Conservation (phyloP, 192 early-diverging fungal species). For the Geranomyces michiganensis region DNA sequence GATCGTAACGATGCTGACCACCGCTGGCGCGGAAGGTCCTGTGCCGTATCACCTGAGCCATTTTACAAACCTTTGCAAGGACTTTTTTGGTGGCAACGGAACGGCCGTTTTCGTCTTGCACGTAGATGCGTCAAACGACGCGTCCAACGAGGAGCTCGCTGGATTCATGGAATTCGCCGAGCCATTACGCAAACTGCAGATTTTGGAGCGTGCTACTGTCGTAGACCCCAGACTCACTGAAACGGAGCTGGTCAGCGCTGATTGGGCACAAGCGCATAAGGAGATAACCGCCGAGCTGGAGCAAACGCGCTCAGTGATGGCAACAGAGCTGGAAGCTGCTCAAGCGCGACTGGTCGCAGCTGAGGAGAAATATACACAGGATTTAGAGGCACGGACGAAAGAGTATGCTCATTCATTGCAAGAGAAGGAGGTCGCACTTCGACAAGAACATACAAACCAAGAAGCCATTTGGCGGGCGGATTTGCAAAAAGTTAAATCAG, state of each 20-base stretch:
- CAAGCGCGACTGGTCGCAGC: neutral
- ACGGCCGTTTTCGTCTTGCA: neutral
- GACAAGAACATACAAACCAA: no score
- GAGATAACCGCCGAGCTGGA: conserved; percentile 8
- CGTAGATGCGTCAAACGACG: conserved; percentile 10
- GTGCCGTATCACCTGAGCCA: conserved; percentile 10
- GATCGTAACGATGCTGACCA: conserved; percentile 13
- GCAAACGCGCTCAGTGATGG: neutral
- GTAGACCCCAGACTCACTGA: conserved; percentile 16
- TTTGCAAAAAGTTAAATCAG: neutral
- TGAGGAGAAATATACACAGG: neutral
- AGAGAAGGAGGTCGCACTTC: neutral
- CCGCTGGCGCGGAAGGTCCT: conserved; percentile 14
- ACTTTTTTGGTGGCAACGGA: conserved; percentile 2
- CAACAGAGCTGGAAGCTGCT: neutral
- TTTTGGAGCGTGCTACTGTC: neutral
- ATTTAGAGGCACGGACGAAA: neutral
- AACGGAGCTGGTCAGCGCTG: neutral
- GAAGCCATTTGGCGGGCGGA: neutral
- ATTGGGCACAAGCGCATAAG: conserved; percentile 1
- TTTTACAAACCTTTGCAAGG: conserved; percentile 4
- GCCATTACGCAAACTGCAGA: conserved; percentile 13
- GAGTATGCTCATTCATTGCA: neutral
- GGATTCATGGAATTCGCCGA: conserved; percentile 19
- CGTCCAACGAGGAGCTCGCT: conserved; percentile 1